Evolutionary conservation across 495 filamentous ascomycete genomes (phyloP).

Genomic region (Hypoxylon fuscum): DNA sequence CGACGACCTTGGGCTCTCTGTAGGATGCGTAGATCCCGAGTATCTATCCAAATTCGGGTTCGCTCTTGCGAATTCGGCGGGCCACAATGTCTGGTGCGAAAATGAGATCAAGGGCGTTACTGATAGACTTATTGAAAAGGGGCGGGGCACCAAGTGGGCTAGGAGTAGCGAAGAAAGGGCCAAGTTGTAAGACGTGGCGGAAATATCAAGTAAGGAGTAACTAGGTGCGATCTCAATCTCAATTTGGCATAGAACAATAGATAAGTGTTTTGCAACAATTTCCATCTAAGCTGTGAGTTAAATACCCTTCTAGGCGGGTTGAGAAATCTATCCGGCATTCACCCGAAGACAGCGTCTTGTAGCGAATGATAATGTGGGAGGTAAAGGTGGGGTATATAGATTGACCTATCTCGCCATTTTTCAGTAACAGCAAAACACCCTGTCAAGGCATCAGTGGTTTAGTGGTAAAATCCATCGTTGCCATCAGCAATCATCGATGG

Average conservation of each 20-base stretch:
- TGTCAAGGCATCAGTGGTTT: slow-evolving; percentile 58
- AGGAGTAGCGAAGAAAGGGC: slow-evolving; percentile 19
- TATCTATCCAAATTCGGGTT: slow-evolving; percentile 48
- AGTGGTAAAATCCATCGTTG: slow-evolving; percentile 65
- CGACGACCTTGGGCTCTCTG: slow-evolving; percentile 35
- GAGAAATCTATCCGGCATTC: too few relatives aligned
- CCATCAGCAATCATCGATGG: slow-evolving; percentile 64
- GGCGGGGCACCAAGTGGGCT: slow-evolving; percentile 49
- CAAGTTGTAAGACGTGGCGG: slow-evolving; percentile 6
- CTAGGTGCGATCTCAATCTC: too few relatives aligned
- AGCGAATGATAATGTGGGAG: too few relatives aligned
- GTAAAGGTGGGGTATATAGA: too few relatives aligned
- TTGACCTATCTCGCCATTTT: too few relatives aligned
- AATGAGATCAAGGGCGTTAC: slow-evolving; percentile 54
- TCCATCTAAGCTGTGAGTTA: too few relatives aligned
- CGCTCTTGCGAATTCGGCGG: slow-evolving; percentile 40
- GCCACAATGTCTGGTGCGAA: slow-evolving; percentile 38
- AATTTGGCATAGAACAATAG: too few relatives aligned
- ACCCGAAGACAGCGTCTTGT: too few relatives aligned
- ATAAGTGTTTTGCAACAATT: too few relatives aligned
- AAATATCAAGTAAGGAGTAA: background rate
- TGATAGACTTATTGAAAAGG: slow-evolving; percentile 50
- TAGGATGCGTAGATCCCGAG: slow-evolving; percentile 49
- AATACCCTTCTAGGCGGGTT: too few relatives aligned
- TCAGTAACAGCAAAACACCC: too few relatives aligned